Evolutionary conservation across 768 basidiomycete species (phyloP).

Genomic region (Cystobasidium tubakii): DNA sequence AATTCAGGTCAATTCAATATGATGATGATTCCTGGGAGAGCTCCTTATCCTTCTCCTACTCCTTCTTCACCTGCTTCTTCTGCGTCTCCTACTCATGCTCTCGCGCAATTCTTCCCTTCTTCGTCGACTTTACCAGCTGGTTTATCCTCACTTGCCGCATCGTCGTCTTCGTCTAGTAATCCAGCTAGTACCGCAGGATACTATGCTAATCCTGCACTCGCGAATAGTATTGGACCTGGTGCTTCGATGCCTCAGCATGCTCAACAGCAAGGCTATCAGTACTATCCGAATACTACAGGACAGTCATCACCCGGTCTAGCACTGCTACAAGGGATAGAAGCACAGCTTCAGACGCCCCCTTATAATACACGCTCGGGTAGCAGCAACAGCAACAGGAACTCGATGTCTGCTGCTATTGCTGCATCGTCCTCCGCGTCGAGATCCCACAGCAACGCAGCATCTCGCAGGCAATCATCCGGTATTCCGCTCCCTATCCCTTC

Average conservation of each 20-base stretch:
- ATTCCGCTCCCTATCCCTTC: neutral
- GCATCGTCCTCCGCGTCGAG: slow-evolving; percentile 3
- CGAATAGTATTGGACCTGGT: neutral
- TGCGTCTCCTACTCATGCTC: slow-evolving; percentile 16
- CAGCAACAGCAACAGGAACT: slow-evolving; percentile 16
- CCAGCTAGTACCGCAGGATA: neutral
- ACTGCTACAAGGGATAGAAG: slow-evolving; percentile 31
- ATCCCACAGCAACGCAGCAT: neutral
- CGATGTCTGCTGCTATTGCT: neutral
- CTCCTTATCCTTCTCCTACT: slow-evolving; percentile 20
- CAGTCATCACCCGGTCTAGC: neutral
- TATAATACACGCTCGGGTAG: slow-evolving; percentile 3
- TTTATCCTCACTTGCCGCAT: neutral
- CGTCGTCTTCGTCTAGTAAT: neutral
- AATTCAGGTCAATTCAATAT: slow-evolving; percentile 3
- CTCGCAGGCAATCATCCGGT: neutral
- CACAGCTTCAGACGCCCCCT: slow-evolving; percentile 28
- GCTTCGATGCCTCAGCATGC: neutral
- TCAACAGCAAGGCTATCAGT: slow-evolving; percentile 11
- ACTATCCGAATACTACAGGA: slow-evolving; percentile 3
- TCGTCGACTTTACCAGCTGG: slow-evolving; percentile 9
- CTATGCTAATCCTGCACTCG: neutral
- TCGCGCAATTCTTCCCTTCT: slow-evolving; percentile 22
- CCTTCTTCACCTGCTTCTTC: slow-evolving; percentile 24
- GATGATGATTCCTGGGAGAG: neutral